These are phyloP conservation scores for Pseudozyma tsukubaensis DNA, from an alignment of 1,284 basidiomycete species.

Conservation along the genomic window DNA sequence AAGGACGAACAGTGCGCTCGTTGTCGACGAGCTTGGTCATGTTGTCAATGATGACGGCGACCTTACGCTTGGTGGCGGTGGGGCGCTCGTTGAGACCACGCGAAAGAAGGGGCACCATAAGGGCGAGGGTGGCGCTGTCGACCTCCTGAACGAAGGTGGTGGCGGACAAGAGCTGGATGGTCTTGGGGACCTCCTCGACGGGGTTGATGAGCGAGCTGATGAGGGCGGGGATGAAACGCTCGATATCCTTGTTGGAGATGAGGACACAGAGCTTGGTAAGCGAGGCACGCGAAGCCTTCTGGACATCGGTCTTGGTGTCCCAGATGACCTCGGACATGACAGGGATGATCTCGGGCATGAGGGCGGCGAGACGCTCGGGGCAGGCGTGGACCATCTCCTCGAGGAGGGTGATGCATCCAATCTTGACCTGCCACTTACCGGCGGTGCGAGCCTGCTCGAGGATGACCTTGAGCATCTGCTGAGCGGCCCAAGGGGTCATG, in stretches of 20 bases:
- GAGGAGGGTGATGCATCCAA: slow-evolving; percentile 83
- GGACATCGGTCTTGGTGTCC: slow-evolving; percentile 99
- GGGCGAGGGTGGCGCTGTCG: slow-evolving; percentile 96
- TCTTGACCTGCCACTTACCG: slow-evolving; percentile 99
- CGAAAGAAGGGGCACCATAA: slow-evolving; percentile 96
- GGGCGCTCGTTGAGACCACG: slow-evolving; percentile 80
- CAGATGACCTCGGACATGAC: slow-evolving; percentile 95
- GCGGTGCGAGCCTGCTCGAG: slow-evolving; percentile 94
- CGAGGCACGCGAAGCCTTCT: slow-evolving; percentile 96
- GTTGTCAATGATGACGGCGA: slow-evolving; percentile 69
- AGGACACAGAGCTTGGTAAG: slow-evolving; percentile 78
- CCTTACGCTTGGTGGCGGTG: slow-evolving; percentile 69
- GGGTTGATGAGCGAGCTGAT: slow-evolving; percentile 98
- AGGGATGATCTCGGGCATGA: slow-evolving; percentile 96
- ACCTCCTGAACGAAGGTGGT: slow-evolving; percentile 99
- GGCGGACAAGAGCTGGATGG: slow-evolving; percentile 93
- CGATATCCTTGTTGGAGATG: slow-evolving; percentile 99
- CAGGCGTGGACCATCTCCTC: slow-evolving; percentile 90
- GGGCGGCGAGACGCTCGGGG: slow-evolving; percentile 84
- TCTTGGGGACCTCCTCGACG: slow-evolving; percentile 97
- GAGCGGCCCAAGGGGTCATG: slow-evolving; percentile 91
- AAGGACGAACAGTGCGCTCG: slow-evolving; percentile 68
- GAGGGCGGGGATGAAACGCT: slow-evolving; percentile 81
- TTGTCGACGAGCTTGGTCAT: slow-evolving; percentile 70
- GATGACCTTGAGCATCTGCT: slow-evolving; percentile 86